Evolutionary conservation across 257 asterid species (phyloP).

Genomic region (Nicotiana undulata): DNA sequence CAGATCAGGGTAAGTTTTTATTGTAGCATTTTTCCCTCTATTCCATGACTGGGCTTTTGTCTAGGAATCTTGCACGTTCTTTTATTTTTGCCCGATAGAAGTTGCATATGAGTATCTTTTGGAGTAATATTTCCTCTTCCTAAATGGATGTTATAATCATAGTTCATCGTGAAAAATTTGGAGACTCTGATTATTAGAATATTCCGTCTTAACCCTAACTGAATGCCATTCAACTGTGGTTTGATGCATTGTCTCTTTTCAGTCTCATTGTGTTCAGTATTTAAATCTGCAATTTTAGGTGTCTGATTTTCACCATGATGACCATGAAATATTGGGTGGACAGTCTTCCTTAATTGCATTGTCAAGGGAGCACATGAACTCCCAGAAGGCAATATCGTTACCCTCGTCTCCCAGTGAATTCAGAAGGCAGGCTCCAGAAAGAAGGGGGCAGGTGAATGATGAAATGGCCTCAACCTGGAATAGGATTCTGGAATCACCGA

Average conservation of each 20-base stretch:
- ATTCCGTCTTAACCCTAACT: not conserved
- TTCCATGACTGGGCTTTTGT: not conserved
- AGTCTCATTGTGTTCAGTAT: not conserved
- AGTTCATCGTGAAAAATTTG: not conserved
- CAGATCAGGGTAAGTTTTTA: not conserved
- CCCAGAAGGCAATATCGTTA: conserved; percentile 68
- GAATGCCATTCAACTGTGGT: not conserved
- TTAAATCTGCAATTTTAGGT: conserved; percentile 12
- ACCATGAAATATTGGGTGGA: conserved; percentile 25
- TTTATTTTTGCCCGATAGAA: not conserved
- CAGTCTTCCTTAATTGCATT: conserved; percentile 24
- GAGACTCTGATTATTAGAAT: not conserved
- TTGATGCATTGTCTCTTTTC: not conserved
- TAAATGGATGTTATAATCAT: not conserved
- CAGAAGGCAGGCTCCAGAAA: conserved; percentile 41
- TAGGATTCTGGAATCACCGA: conserved; percentile 67
- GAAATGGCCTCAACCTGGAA: conserved; percentile 78
- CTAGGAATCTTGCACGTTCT: not conserved
- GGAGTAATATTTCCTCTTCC: not conserved
- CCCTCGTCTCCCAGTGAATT: conserved; percentile 96
- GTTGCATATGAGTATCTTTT: not conserved
- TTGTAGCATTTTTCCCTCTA: not conserved
- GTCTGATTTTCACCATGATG: conserved; percentile 25
- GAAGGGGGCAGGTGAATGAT: conserved; percentile 36
- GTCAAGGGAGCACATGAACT: conserved; percentile 25